A percentile compares a stretch with the other conserved stretches of the same genome.
phyloP scores from a whole-genome alignment of 805 yeast genomes.

The Yamadazyma scolyti region DNA sequence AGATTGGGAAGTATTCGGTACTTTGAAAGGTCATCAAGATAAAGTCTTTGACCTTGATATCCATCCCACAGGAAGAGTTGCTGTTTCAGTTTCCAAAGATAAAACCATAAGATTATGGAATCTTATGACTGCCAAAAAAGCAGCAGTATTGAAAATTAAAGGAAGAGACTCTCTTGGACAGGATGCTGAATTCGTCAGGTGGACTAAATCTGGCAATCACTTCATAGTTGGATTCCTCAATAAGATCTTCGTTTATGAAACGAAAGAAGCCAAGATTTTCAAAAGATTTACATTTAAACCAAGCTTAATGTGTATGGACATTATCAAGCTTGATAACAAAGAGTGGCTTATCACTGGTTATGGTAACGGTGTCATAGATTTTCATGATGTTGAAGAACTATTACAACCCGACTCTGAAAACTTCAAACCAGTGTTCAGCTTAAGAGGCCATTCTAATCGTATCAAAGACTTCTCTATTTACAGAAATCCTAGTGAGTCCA shows the following conservation, averaged over 20 bases:
- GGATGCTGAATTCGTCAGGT: slow-evolving; percentile 59
- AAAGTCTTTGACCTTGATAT: slow-evolving; percentile 80
- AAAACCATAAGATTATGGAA: slow-evolving; percentile 88
- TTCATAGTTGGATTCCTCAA: slow-evolving; percentile 74
- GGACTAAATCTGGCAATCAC: slow-evolving; percentile 65
- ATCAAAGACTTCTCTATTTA: slow-evolving; percentile 72
- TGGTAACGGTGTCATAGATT: slow-evolving; percentile 65
- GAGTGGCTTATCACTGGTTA: slow-evolving; percentile 67
- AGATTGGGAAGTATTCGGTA: slow-evolving; percentile 93
- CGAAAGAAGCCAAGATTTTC: slow-evolving; percentile 57
- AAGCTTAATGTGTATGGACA: slow-evolving; percentile 67
- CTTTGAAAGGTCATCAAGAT: slow-evolving; percentile 85
- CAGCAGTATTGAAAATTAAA: slow-evolving; percentile 73
- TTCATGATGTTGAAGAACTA: slow-evolving; percentile 42
- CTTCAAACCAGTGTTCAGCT: slow-evolving; percentile 48
- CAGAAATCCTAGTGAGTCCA: slow-evolving; percentile 31
- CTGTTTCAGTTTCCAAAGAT: slow-evolving; percentile 85
- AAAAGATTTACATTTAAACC: slow-evolving; percentile 49
- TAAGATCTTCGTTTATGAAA: slow-evolving; percentile 61
- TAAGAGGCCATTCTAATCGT: slow-evolving; percentile 82
- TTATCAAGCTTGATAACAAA: slow-evolving; percentile 39
- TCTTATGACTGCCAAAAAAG: slow-evolving; percentile 93
- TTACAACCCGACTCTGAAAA: slow-evolving; percentile 22
- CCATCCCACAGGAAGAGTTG: slow-evolving; percentile 87
- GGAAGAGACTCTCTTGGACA: slow-evolving; percentile 67